Conservation (phyloP, 163 green algal genomes). For the Scenedesmus sp. region DNA sequence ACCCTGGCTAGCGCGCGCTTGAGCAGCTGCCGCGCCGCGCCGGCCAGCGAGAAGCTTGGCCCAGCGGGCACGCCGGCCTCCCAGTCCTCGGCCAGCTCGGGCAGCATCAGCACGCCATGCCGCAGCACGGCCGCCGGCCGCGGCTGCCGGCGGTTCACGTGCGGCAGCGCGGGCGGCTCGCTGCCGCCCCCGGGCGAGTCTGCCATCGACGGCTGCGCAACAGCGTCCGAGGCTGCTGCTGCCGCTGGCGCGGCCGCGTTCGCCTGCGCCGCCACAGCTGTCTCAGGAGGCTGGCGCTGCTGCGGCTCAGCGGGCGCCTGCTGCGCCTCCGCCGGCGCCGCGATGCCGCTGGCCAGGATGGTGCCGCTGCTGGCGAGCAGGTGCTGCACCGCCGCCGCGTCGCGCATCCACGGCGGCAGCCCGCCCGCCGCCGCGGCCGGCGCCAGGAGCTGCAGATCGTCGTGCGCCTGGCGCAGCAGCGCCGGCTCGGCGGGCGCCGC, state of each 20-base stretch:
- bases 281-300: no score
- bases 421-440: background rate
- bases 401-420: conserved; percentile 31
- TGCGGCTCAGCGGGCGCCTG: no score
- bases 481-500: conserved; percentile 13
- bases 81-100: background rate
- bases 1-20: background rate
- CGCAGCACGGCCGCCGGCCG: background rate
- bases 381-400: background rate
- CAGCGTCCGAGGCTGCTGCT: background rate
- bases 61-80: no score
- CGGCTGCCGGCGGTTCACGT: background rate
- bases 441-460: background rate
- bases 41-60: background rate
- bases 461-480: conserved; percentile 6
- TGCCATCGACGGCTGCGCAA: background rate
- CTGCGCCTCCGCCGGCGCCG: background rate
- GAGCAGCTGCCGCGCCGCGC: background rate
- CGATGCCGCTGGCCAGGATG: conserved; percentile 3
- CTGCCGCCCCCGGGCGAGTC: background rate
- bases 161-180: background rate
- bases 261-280: no score
- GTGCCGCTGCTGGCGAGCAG: conserved; percentile 11
- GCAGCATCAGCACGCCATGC: conserved; percentile 29
- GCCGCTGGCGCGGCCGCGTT: background rate